Percentiles rank a stretch among this genome's conserved stretches.
Conservation (phyloP, 257 asterid species). For the Jacaranda mimosifolia region DNA sequence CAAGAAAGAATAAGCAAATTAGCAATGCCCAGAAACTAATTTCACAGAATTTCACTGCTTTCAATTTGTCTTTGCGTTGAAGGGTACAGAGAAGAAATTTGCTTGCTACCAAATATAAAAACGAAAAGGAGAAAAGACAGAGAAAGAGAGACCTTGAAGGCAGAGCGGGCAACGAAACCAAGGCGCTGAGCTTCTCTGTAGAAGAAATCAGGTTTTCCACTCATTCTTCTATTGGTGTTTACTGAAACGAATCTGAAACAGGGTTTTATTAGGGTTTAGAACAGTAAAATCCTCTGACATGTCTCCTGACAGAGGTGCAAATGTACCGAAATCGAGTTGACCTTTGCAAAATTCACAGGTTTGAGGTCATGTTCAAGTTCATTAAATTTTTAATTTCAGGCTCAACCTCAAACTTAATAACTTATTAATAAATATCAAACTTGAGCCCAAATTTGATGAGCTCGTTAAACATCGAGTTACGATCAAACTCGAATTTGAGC, state of each 20-base stretch:
- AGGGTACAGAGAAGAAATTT: constrained; percentile 6
- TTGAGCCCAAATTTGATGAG: too few relatives aligned
- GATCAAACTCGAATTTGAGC: too few relatives aligned
- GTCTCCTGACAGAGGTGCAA: not conserved
- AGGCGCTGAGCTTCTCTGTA: constrained; percentile 95
- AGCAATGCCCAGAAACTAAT: not conserved
- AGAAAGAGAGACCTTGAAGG: constrained; percentile 74
- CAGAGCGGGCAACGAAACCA: constrained; percentile 95
- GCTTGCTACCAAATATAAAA: not conserved
- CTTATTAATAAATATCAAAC: too few relatives aligned
- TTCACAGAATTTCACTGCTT: not conserved
- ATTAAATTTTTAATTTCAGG: too few relatives aligned
- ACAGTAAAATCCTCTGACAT: too few relatives aligned
- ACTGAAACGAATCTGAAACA: not conserved
- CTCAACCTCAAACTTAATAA: too few relatives aligned
- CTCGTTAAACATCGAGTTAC: too few relatives aligned
- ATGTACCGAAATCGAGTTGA: too few relatives aligned
- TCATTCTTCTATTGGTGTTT: constrained; percentile 40
- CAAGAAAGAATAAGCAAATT: not conserved
- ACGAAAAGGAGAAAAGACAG: not conserved
- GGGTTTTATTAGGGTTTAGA: constrained; percentile 34
- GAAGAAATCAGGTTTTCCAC: constrained; percentile 86
- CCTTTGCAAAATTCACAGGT: too few relatives aligned
- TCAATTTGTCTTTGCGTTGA: not conserved
- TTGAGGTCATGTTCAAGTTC: too few relatives aligned